A percentile compares a stretch with the other conserved stretches of the same genome.
Evolutionary conservation across 225 moss, liverwort and hornwort species (phyloP).

Genomic region (Sphagnum contortum): DNA sequence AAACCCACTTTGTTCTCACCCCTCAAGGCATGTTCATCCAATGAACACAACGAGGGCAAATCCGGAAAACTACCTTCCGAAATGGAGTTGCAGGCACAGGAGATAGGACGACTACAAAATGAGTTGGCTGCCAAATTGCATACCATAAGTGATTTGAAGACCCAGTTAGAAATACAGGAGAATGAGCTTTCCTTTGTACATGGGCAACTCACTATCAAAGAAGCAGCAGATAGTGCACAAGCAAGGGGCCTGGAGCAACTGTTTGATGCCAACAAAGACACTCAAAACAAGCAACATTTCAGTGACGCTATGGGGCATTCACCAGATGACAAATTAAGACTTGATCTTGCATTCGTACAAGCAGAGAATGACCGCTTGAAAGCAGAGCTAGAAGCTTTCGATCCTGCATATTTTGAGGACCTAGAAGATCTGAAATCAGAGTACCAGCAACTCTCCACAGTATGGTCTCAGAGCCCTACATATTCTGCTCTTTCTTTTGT

Average conservation of each 20-base stretch:
- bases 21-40: constrained; percentile 27
- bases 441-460: constrained; percentile 2
- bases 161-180: constrained; percentile 36
- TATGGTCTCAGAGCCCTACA: background rate
- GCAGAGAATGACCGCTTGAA: constrained; percentile 1
- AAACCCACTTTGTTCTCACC: constrained; percentile 1
- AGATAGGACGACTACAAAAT: constrained; percentile 27
- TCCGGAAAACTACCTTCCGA: constrained; percentile 13
- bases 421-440: constrained; percentile 3
- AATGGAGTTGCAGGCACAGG: constrained; percentile 15
- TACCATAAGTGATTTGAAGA: constrained; percentile 27
- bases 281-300: constrained; percentile 1
- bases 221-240: constrained; percentile 11
- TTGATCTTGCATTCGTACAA: background rate
- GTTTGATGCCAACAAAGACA: constrained; percentile 12
- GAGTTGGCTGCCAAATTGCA: constrained; percentile 28
- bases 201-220: constrained; percentile 54
- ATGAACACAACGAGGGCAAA: constrained; percentile 13
- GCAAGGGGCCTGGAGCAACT: constrained; percentile 22
- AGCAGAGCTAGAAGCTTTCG: constrained; percentile 1
- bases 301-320: too few species aligned
- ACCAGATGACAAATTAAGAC: background rate
- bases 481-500: too few species aligned
- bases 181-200: constrained; percentile 54
- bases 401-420: background rate